Base-by-base conservation (phyloP, 495 filamentous ascomycete genomes). In the Penicillium longicatenatum region DNA sequence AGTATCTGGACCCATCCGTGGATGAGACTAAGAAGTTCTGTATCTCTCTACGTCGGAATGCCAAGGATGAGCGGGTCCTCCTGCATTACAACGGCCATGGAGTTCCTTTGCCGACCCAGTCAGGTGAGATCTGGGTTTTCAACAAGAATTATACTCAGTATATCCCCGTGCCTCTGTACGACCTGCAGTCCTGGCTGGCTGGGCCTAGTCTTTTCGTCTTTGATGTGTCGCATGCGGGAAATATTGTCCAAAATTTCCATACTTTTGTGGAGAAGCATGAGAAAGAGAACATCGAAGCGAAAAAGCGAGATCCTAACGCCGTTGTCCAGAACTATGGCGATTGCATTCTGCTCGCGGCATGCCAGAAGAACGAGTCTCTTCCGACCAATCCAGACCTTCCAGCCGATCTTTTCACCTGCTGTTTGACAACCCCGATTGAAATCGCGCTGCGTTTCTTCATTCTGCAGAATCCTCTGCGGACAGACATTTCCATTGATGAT, bases 71-170 rank as follows among this genome's bases (percentile, higher is more conserved):
- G 72, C 81, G 94, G 30, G 89, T 98, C 5, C 79, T 99, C 5
- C 92, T 98, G 64, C 94, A 99, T 70, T 99, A 98, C 78, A 99
- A 99, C 63, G 94, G 94, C 24, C 94, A 99, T 70, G 94, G 94
- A 21, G 94, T 99, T n/a, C 94, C 94, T 6, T 89, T 96, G 63
- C 94, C 94, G 29, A 99, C 94, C 4, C 84, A 89, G 4, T 97
- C 93, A 4, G 94, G 94, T 10, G 94, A 99, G 71, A 96, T 99
- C 12, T 99, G 94, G 94, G 95, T 98, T 3, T 98, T 99, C 74
- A 99, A 99, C 75, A 93, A 91, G 59, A 96, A 90, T 62, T 99
- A 96, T 68, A 99, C 94, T 0, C 94, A 99, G 71, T 99, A 99
- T 64, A 99, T 99, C 30, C 94, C 94, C 0, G 89, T 99, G 46